phyloP scores from a whole-genome alignment of 345 rosid genomes.

The Cardiospermum halicacabum region DNA sequence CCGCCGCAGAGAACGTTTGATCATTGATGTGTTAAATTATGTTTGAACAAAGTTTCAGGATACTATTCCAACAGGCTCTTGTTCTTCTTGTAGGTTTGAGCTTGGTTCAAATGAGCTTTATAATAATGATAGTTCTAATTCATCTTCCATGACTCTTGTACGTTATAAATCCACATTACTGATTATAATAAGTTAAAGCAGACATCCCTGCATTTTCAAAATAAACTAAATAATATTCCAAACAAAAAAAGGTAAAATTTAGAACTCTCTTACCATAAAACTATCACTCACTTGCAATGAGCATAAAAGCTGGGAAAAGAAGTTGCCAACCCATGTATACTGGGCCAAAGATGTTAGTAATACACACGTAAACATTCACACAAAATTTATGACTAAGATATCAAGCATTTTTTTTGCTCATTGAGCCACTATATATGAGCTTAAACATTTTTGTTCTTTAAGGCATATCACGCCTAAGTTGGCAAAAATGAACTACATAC shows the following conservation, averaged over 20 bases:
- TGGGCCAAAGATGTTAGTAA: constrained; percentile 16
- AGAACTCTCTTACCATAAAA: background rate
- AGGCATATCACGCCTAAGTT: constrained; percentile 6
- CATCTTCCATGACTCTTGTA: background rate
- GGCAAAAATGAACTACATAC: constrained; percentile 27
- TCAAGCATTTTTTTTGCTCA: constrained; percentile 14
- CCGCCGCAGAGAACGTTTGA: constrained; percentile 36
- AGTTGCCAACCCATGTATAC: background rate
- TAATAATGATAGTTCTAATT: background rate
- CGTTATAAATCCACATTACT: background rate
- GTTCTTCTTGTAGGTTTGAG: constrained; percentile 13
- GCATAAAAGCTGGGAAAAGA: background rate
- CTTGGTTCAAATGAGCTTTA: background rate
- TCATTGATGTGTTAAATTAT: constrained; percentile 21
- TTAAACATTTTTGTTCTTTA: background rate
- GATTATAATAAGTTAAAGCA: background rate
- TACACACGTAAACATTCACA: background rate
- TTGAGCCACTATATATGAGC: constrained; percentile 20
- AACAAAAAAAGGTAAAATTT: background rate
- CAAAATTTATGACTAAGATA: constrained; percentile 8
- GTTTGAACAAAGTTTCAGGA: background rate
- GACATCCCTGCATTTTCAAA: background rate
- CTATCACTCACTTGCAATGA: constrained; percentile 1
- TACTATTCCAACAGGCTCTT: constrained; percentile 1
- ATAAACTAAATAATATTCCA: too few species aligned